Percentiles rank a stretch among this genome's conserved stretches.
These are phyloP conservation scores for Aspergillus uvarum DNA, from an alignment of 2,329 filamentous ascomycete genomes.

Conservation along the genomic window DNA sequence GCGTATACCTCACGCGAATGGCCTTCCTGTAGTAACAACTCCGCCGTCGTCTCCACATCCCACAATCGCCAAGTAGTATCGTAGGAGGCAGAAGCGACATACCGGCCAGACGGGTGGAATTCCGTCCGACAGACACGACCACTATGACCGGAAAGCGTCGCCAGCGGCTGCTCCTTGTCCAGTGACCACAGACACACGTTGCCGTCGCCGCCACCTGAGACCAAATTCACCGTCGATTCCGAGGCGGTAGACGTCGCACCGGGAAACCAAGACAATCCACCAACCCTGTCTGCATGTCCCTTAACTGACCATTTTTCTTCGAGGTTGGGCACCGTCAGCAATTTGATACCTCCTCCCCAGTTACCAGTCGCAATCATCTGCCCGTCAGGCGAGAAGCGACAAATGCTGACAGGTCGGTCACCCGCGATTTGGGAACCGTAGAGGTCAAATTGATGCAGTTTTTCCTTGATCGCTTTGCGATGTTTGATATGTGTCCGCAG, in stretches of 20 bases:
- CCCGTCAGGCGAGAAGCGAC: slow-evolving; percentile 83
- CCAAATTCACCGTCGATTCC: slow-evolving; percentile 74
- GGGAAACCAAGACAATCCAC: slow-evolving; percentile 87
- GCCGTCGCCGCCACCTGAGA: slow-evolving; percentile 85
- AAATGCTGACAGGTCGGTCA: slow-evolving; percentile 87
- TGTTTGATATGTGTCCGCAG: slow-evolving; percentile 90
- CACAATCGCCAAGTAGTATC: slow-evolving; percentile 97
- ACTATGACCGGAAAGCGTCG: slow-evolving; percentile 78
- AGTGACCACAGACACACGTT: slow-evolving; percentile 89
- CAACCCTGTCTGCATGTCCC: slow-evolving; percentile 85
- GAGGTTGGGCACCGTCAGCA: slow-evolving; percentile 80
- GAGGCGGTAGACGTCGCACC: slow-evolving; percentile 75
- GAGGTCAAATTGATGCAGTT: slow-evolving; percentile 78
- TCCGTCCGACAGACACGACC: slow-evolving; percentile 88
- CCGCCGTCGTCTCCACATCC: slow-evolving; percentile 83
- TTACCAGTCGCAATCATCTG: slow-evolving; percentile 84
- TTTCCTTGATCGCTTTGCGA: slow-evolving; percentile 83
- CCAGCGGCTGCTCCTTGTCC: slow-evolving; percentile 77
- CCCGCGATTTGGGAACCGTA: slow-evolving; percentile 92
- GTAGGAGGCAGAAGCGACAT: slow-evolving; percentile 88
- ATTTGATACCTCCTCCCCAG: slow-evolving; percentile 85
- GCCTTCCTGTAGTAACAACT: slow-evolving; percentile 86
- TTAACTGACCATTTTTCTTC: slow-evolving; percentile 73
- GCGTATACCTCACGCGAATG: slow-evolving; percentile 92
- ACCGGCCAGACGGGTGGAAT: slow-evolving; percentile 88